Percentiles rank a stretch among this genome's conserved stretches.
Conservation (phyloP, 1,139 yeast genomes). For the Lodderomyces parapsilosis region DNA sequence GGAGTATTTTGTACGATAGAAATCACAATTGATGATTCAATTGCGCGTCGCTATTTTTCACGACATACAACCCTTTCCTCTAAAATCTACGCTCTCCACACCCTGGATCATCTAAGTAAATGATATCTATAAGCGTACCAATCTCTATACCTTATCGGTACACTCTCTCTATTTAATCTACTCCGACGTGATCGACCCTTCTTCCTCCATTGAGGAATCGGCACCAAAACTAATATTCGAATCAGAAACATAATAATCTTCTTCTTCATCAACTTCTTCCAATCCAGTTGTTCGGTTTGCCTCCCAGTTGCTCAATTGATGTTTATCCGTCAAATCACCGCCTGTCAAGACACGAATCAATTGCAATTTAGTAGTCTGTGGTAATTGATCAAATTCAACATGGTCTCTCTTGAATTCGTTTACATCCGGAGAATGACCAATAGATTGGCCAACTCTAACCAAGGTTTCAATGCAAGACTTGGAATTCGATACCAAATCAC, state of each 20-base stretch:
- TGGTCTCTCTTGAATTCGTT: conserved; percentile 51
- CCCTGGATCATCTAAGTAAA: too few relatives aligned
- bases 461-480: conserved; percentile 72
- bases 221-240: neutral
- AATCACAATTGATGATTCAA: too few relatives aligned
- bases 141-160: neutral
- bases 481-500: conserved; percentile 72
- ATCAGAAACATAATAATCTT: conserved; percentile 5
- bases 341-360: conserved; percentile 67
- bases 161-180: neutral
- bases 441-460: conserved; percentile 85
- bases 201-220: neutral
- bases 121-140: too few relatives aligned
- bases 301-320: conserved; percentile 42
- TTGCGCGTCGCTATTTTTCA: too few relatives aligned
- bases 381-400: conserved; percentile 45
- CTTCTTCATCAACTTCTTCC: conserved; percentile 19
- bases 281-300: conserved; percentile 23
- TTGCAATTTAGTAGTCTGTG: conserved; percentile 48
- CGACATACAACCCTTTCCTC: too few relatives aligned
- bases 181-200: neutral
- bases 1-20: neutral
- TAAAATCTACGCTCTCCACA: too few relatives aligned
- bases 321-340: conserved; percentile 35
- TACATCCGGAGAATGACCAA: conserved; percentile 67